These are phyloP conservation scores for Coemansia sp. DNA, from an alignment of 192 early-diverging fungal genomes.

Conservation along the genomic window DNA sequence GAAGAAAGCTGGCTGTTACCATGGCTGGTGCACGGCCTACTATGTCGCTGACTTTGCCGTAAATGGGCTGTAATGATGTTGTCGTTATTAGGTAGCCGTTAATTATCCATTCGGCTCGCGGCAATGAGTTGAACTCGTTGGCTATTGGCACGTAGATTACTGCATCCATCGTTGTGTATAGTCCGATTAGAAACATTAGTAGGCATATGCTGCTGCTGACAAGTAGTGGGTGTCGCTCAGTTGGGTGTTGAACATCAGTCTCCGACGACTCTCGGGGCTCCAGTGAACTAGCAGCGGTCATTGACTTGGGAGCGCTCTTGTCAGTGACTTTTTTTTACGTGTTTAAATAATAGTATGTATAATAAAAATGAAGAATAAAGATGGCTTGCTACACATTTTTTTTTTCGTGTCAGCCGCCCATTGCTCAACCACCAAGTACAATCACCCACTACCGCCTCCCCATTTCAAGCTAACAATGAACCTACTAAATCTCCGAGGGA, in stretches of 20 bases:
- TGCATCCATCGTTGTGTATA: slow-evolving; percentile 26
- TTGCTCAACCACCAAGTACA: neutral
- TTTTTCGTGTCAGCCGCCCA: neutral
- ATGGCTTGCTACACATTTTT: neutral
- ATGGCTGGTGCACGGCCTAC: slow-evolving; percentile 52
- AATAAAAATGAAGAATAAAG: neutral
- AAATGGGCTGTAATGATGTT: slow-evolving; percentile 74
- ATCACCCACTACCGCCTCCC: neutral
- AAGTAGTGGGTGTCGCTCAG: neutral
- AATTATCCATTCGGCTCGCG: slow-evolving; percentile 79
- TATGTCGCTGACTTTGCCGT: slow-evolving; percentile 84
- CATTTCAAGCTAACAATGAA: neutral
- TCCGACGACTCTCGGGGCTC: neutral
- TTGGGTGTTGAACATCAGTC: neutral
- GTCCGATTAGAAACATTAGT: slow-evolving; percentile 22
- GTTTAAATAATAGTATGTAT: neutral
- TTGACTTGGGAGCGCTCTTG: neutral
- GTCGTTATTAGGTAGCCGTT: slow-evolving; percentile 68
- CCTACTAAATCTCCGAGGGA: neutral
- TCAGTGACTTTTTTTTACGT: neutral
- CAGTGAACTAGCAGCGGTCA: neutral
- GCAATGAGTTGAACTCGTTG: slow-evolving; percentile 65
- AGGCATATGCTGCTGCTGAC: neutral
- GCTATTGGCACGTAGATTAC: slow-evolving; percentile 65
- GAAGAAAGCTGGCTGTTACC: slow-evolving; percentile 38